A percentile compares a stretch with the other conserved stretches of the same genome.
Evolutionary conservation across 2,329 filamentous ascomycete species (phyloP).

Genomic region (Alternaria consortialis): DNA sequence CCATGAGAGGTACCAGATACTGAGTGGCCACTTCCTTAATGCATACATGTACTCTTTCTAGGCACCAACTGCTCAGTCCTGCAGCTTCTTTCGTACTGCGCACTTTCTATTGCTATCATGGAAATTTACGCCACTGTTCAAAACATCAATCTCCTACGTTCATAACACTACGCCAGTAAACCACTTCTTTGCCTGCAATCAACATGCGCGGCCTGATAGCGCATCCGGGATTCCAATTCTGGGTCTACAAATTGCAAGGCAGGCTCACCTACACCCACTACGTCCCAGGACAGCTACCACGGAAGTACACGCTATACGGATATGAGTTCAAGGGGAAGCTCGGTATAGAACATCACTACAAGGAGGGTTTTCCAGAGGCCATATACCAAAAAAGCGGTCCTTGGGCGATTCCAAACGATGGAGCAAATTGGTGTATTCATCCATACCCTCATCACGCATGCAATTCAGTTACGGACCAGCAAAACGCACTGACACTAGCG

Average conservation of each 20-base stretch:
- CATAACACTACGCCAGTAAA: background rate
- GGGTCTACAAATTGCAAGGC: constrained; percentile 1
- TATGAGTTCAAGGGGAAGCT: background rate
- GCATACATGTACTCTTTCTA: background rate
- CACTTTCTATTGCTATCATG: background rate
- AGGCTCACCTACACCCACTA: background rate
- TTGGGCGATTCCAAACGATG: background rate
- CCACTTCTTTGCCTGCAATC: background rate
- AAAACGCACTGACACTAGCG: background rate
- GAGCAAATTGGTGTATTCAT: too few species aligned
- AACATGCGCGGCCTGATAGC: background rate
- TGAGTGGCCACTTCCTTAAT: background rate
- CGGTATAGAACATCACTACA: background rate
- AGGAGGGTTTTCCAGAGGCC: background rate
- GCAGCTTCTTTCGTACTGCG: background rate
- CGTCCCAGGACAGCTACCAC: background rate
- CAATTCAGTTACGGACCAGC: background rate
- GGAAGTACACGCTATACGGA: background rate
- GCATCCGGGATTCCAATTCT: constrained; percentile 1
- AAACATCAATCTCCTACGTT: background rate
- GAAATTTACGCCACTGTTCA: background rate
- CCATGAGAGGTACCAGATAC: background rate
- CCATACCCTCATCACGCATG: background rate
- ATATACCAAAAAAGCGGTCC: background rate
- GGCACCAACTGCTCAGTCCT: background rate